Conservation (phyloP, 768 basidiomycete genomes). For the Podaxis sp. region DNA sequence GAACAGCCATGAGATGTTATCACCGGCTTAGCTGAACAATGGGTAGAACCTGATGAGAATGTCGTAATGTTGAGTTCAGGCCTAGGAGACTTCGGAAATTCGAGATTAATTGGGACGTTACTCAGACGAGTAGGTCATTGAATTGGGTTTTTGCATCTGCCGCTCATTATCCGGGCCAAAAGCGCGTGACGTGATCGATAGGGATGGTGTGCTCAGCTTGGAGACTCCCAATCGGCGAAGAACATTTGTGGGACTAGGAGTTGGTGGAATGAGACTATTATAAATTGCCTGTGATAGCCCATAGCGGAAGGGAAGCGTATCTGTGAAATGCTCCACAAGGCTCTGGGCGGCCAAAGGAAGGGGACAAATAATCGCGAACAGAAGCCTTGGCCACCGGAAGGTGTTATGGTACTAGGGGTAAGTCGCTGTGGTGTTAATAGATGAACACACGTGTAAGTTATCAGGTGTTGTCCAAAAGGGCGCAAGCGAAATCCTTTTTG, state of each 20-base stretch:
- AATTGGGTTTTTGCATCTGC: conserved; percentile 4
- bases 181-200: conserved; percentile 13
- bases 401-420: conserved; percentile 8
- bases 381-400: conserved; percentile 15
- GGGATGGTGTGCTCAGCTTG: not conserved
- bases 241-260: conserved; percentile 14
- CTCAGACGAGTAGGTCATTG: not conserved
- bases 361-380: conserved; percentile 2
- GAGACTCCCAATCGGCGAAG: conserved; percentile 13
- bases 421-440: conserved; percentile 7
- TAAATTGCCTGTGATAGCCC: conserved; percentile 15
- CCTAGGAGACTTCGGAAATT: conserved; percentile 11
- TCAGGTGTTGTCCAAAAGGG: conserved; percentile 8
- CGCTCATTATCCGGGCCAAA: conserved; percentile 6
- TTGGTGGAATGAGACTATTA: conserved; percentile 5
- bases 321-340: conserved; percentile 6
- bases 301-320: conserved; percentile 13
- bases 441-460: conserved; percentile 9
- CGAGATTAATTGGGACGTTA: conserved; percentile 7
- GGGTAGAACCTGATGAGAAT: conserved; percentile 14
- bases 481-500: conserved; percentile 10
- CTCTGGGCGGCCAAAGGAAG: not conserved
- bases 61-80: conserved; percentile 8
- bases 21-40: conserved; percentile 4
- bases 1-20: conserved; percentile 4